phyloP scores from a whole-genome alignment of 441 rosid species.

The Bocquillonia castaneifolia region DNA sequence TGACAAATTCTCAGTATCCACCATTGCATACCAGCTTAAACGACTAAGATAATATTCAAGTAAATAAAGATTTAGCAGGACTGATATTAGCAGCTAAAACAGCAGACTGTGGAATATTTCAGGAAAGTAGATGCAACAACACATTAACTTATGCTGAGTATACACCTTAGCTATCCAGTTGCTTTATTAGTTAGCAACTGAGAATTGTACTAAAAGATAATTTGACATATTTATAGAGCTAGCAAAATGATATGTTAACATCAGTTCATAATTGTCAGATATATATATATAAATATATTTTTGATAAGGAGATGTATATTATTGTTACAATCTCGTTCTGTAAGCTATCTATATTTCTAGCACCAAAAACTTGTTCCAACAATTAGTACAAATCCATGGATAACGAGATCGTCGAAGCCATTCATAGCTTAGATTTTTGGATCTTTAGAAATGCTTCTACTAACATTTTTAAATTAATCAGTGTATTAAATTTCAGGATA shows the following conservation, averaged over 20 bases:
- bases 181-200: background rate
- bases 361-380: conserved; percentile 1
- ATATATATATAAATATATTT: too few species aligned
- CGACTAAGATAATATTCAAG: background rate
- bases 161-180: background rate
- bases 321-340: background rate
- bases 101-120: background rate
- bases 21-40: conserved; percentile 18
- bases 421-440: background rate
- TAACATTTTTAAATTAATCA: background rate
- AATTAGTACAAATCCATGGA: background rate
- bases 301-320: conserved; percentile 3
- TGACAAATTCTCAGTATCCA: conserved; percentile 35
- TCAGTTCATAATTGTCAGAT: too few species aligned
- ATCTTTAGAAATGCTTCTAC: background rate
- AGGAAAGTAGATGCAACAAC: conserved; percentile 10
- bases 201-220: background rate
- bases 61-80: background rate
- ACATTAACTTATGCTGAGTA: background rate
- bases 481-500: background rate
- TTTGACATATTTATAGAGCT: background rate
- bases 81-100: background rate
- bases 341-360: background rate
- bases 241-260: too few species aligned
- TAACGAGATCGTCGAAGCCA: background rate